A percentile compares a stretch with the other conserved stretches of the same genome.
Evolutionary conservation across 805 yeast genomes (phyloP).

Genomic region (Ascoidea asiatica): DNA sequence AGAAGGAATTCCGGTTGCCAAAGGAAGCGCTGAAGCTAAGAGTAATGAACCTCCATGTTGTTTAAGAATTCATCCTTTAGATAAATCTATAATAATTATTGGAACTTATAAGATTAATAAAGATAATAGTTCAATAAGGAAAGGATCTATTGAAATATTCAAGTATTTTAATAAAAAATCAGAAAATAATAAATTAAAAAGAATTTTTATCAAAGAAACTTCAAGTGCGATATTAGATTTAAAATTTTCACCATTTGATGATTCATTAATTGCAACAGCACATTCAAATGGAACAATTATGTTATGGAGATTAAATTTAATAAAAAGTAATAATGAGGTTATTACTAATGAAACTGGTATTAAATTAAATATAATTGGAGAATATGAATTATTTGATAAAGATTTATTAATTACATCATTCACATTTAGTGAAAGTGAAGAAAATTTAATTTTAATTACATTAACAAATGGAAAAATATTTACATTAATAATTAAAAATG

Average conservation of each 20-base stretch:
- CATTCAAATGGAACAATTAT: slow-evolving; percentile 72
- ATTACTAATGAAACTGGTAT: slow-evolving; percentile 9
- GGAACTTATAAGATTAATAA: slow-evolving; percentile 76
- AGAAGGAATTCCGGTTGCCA: slow-evolving; percentile 5
- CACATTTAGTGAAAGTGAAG: slow-evolving; percentile 34
- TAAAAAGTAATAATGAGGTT: no score
- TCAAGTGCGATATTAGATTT: slow-evolving; percentile 67
- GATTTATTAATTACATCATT: slow-evolving; percentile 50
- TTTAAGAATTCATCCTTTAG: slow-evolving; percentile 42
- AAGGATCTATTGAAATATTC: slow-evolving; percentile 45
- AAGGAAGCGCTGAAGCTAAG: slow-evolving; percentile 19
- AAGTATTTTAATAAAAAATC: slow-evolving; percentile 7
- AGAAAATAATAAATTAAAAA: slow-evolving; percentile 11
- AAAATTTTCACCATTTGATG: slow-evolving; percentile 47
- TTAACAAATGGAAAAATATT: slow-evolving; percentile 55
- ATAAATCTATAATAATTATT: slow-evolving; percentile 34
- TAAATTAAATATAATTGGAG: slow-evolving; percentile 14
- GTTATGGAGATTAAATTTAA: slow-evolving; percentile 50
- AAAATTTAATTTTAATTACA: slow-evolving; percentile 34
- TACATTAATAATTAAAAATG: slow-evolving; percentile 20
- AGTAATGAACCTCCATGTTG: slow-evolving; percentile 77
- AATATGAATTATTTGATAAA: slow-evolving; percentile 33
- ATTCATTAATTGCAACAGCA: slow-evolving; percentile 37
- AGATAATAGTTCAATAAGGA: slow-evolving; percentile 34
- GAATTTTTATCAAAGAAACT: slow-evolving; percentile 21